phyloP scores from a whole-genome alignment of 139 green algal genomes.

The Pedinophyceae sp. region DNA sequence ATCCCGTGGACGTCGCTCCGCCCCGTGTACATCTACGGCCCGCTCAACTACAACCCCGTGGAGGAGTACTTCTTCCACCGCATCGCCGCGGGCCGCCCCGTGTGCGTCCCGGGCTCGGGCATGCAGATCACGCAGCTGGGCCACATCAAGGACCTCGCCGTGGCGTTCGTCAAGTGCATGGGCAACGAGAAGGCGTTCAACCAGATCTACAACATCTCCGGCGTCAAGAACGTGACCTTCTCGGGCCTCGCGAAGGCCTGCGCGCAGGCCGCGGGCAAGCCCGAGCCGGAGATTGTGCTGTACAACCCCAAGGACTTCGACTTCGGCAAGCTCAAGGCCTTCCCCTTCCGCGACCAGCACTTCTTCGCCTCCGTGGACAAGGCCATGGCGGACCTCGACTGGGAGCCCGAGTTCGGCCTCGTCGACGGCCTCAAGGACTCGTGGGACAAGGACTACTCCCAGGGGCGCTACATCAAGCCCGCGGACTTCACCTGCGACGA shows the following conservation, averaged over 20 bases:
- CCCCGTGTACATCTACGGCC: constrained; percentile 95
- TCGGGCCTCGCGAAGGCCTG: constrained; percentile 85
- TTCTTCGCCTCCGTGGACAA: constrained; percentile 93
- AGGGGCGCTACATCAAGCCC: constrained; percentile 75
- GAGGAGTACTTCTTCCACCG: constrained; percentile 50
- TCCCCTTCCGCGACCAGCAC: constrained; percentile 92
- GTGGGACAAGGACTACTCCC: constrained; percentile 85
- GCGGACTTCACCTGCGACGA: constrained; percentile 83
- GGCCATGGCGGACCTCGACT: constrained; percentile 65
- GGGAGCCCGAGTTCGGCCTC: constrained; percentile 75
- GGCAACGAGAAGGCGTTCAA: constrained; percentile 51
- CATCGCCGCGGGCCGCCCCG: constrained; percentile 70
- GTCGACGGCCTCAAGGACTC: constrained; percentile 74
- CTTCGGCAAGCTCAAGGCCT: constrained; percentile 80
- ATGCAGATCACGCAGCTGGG: constrained; percentile 56
- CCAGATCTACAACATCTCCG: constrained; percentile 63
- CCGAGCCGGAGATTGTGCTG: constrained; percentile 80
- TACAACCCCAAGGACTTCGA: constrained; percentile 93
- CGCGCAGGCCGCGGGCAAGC: constrained; percentile 60
- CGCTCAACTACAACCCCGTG: constrained; percentile 94
- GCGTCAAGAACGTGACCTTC: constrained; percentile 80
- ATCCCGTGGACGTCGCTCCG: constrained; percentile 77
- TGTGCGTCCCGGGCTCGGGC: constrained; percentile 68
- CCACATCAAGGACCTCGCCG: constrained; percentile 76
- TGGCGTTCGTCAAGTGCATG: constrained; percentile 59